Base-by-base conservation (phyloP, 352 stramenopile genomes). In the Halophytophthora polymorphica region DNA sequence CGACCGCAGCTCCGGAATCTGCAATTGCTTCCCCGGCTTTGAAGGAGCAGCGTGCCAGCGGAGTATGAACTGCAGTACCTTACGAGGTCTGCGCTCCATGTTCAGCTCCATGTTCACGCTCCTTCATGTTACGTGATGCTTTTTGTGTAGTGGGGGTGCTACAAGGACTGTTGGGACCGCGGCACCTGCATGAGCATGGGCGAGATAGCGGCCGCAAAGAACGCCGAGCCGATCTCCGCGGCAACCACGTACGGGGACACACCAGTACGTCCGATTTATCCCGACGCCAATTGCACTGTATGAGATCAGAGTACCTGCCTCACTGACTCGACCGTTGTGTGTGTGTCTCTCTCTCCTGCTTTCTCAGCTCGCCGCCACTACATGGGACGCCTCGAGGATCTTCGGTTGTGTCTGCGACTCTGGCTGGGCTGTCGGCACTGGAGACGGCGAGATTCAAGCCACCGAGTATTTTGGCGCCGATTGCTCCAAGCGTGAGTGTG, bases 361-460 rank as follows among this genome's bases (percentile, higher is more conserved):
- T n/a, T n/a, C n/a, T n/a, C n/a, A n/a, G n/a, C n/a, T n/a, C n/a
- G n/a, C 34, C 23, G 81, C 72, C 11, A 79, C 64, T 8, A 94
- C 86, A 3, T 98, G 92, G 92, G 92, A 98, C 50, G 82, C 94
- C 61, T 76, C 96, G 29, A 79, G 87, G 17, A 83, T 97, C 53
- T 93, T 90, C 66, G 84, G 83, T 0, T 98, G 93, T 53, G 67
- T 91, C 5, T 97, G 88, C 50, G 88, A 97, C 61, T 95, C 83
- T 3, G 45, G 66, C 13, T 96, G 88, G 88, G 58, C 75, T 19
- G 87, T 97, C 5, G 89, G 88, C 18, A 80, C 79, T 2, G 81
- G 68, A 13, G 53, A 47, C 2, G 83, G 79, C 0, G 73, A 97
- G 46, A 66, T 87, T 19, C 90, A 97, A 66, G 67, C 69, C 22